Evolutionary conservation across 2,329 filamentous ascomycete genomes (phyloP), one percentile per base, ranked within the genome.

Genomic region (Colletotrichum siamense): DNA sequence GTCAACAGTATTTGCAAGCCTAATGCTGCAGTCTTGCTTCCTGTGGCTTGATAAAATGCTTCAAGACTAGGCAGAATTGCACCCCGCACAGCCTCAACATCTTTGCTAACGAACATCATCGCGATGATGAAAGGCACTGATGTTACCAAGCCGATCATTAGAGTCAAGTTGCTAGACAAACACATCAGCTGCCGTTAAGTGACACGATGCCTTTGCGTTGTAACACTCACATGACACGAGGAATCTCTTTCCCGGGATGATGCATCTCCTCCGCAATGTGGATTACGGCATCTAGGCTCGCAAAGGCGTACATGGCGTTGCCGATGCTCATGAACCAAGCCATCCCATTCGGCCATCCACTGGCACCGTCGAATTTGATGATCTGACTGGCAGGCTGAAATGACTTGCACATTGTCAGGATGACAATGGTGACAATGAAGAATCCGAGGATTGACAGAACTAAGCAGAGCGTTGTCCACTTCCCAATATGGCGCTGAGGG

Each of bases 71-170:
- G 79, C 13, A 80, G 57, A 13, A 57, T 52, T 0, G 79, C 75
- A 1, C 75, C 72, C 13, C 78, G 79, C 15, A 84, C 81, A 5
- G 80, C 79, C 5, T 82, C 79, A 2, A 83, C 44, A 59, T 83
- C 81, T 9, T 77, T 79, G 18, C 82, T 79, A 22, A 78, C 77
- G 22, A 79, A 78, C 71, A 82, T 79, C 34, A 82, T 75, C 6
- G 77, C 80, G 7, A 84, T 64, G 10, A 78, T 78, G 69, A 82
- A 79, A 0, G 83, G 82, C 1, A 84, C 78, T 0, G 80, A 76
- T 1, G 82, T 83, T 1, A 80, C 6, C 16, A 83, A 67, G 8
- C 82, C 82, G 13, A 84, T 82, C 7, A 79, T 39, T 69, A 81
- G 78, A 4, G 82, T 82, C 36, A 81, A 18, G 26, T 70, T 69